Conservation (phyloP, 371 early-diverging fungal species). For the Cokeromyces recurvatus region DNA sequence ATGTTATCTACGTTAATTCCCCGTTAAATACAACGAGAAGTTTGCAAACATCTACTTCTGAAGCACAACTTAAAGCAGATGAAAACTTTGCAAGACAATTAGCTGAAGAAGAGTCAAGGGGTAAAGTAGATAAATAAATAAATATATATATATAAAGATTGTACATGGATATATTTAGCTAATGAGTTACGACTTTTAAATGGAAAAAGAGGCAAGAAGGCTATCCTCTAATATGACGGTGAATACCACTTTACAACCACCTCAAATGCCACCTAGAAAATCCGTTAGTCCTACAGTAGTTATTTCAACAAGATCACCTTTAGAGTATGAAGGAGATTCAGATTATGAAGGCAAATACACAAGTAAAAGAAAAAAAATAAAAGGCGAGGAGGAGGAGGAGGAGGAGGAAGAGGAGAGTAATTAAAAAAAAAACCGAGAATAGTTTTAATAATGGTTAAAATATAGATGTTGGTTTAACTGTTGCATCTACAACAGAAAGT, state of each 20-base stretch:
- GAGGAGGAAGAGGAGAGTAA: too few relatives aligned
- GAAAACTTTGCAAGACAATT: conserved; percentile 42
- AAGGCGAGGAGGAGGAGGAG: too few relatives aligned
- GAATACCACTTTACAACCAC: too few relatives aligned
- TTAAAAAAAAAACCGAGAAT: too few relatives aligned
- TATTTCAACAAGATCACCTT: conserved; percentile 17
- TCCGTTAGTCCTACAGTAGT: conserved; percentile 10
- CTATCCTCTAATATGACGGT: too few relatives aligned
- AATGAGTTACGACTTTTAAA: too few relatives aligned
- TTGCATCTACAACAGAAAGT: neutral
- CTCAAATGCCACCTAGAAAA: conserved; percentile 13
- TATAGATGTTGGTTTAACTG: conserved; percentile 15
- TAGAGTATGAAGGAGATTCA: conserved; percentile 18
- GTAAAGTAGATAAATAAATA: too few relatives aligned
- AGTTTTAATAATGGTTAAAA: neutral
- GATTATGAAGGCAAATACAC: conserved; percentile 17
- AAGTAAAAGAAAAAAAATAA: too few relatives aligned
- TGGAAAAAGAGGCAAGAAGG: neutral
- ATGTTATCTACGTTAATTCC: conserved; percentile 24
- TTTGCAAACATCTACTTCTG: conserved; percentile 13
- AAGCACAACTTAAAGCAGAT: conserved; percentile 40
- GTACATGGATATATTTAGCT: too few relatives aligned
- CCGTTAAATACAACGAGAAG: neutral
- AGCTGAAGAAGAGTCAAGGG: conserved; percentile 23
- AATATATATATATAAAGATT: too few relatives aligned